phyloP scores from a whole-genome alignment of 306 rosid species.

The Pterocarpus macrocarpus region DNA sequence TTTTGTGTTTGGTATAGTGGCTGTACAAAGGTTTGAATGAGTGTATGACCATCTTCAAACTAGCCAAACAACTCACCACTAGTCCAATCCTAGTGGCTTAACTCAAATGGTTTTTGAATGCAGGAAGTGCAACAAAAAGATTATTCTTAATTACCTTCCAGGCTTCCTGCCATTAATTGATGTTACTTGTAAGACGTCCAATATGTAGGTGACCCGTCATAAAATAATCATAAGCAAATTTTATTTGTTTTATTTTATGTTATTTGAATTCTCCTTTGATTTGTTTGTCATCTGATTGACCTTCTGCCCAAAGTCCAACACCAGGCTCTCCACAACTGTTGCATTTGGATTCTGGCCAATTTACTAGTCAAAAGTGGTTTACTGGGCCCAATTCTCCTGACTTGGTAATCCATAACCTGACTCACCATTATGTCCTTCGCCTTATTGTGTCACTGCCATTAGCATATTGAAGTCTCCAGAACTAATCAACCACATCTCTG shows the following conservation, averaged over 20 bases:
- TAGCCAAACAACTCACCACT: slow-evolving; percentile 23
- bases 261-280: background rate
- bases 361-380: background rate
- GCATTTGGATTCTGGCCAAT: background rate
- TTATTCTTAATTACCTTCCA: slow-evolving; percentile 6
- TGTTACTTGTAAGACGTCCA: slow-evolving; percentile 3
- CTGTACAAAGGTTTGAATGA: background rate
- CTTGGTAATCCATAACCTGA: background rate
- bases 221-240: background rate
- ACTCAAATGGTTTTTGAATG: slow-evolving; percentile 14
- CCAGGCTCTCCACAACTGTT: background rate
- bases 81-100: background rate
- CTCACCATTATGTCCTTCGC: background rate
- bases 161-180: slow-evolving; percentile 20
- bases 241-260: background rate
- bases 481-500: background rate
- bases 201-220: background rate
- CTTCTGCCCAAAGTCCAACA: background rate
- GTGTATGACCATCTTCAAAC: background rate
- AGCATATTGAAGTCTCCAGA: background rate
- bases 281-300: background rate
- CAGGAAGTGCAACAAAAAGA: background rate
- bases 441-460: background rate
- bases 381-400: background rate
- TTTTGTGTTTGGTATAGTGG: background rate